Conservation (phyloP, 2,329 filamentous ascomycete species). For the Venturiaceae sp. region DNA sequence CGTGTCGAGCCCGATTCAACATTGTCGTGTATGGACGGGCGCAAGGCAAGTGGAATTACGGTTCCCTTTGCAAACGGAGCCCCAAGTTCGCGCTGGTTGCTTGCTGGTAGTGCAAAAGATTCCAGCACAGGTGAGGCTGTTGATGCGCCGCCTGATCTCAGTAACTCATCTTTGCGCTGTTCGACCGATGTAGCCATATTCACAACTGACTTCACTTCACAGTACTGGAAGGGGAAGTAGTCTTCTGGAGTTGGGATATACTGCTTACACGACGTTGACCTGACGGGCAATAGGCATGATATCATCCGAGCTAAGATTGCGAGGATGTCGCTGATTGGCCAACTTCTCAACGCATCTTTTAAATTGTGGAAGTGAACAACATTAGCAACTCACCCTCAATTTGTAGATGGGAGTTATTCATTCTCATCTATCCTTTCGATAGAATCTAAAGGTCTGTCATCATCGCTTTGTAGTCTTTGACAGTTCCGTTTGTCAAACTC, state of each 20-base stretch:
- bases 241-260: not conserved
- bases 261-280: not conserved
- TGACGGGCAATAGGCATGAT: not conserved
- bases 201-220: not conserved
- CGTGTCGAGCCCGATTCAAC: constrained; percentile 20
- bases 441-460: too few relatives aligned
- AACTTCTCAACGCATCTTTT: too few relatives aligned
- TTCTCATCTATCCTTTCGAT: constrained; percentile 26
- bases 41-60: constrained; percentile 28
- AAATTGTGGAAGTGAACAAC: too few relatives aligned
- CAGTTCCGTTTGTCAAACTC: too few relatives aligned
- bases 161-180: not conserved
- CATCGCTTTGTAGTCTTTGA: too few relatives aligned
- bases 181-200: not conserved
- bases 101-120: constrained; percentile 28
- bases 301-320: not conserved
- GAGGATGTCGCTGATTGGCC: not conserved
- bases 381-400: too few relatives aligned
- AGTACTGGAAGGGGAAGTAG: not conserved
- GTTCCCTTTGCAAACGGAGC: constrained; percentile 28
- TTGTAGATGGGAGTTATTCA: too few relatives aligned
- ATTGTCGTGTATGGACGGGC: constrained; percentile 17
- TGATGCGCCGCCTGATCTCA: not conserved
- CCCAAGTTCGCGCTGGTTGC: constrained; percentile 30
- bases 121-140: constrained; percentile 19